Evolutionary conservation across 352 stramenopile genomes (phyloP), one percentile per base, ranked within the genome.

Genomic region (Elongisporangium senticosum): DNA sequence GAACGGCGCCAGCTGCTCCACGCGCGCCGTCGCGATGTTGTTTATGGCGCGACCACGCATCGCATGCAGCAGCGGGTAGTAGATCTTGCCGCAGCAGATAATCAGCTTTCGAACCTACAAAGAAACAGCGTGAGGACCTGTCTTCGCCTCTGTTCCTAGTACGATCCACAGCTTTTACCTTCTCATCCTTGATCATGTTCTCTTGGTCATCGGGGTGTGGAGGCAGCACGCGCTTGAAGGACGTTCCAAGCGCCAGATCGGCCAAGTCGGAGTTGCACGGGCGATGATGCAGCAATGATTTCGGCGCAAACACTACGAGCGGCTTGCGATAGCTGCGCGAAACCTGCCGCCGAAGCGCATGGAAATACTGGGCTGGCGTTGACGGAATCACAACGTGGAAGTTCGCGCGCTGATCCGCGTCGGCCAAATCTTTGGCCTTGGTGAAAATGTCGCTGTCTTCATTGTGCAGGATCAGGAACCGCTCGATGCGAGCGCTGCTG

Each of bases 311-410:
- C 48, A 93, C 62, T 21, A 95, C 70, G 15, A 95, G 59, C 40
- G 87, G 87, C 58, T 96, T 95, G 54, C 82, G 81, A 64, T 87
- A 90, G 47, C 64, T 79, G 37, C 70, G 79, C 22, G 63, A 56
- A n/a, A 89, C 74, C 65, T 95, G 86, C 26, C 96, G 78, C 8
- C 96, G 88, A 54, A 99, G 77, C 17, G 85, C 90, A 65, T 99
- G 96, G 70, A 99, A 99, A 66, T 98, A 99, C 71, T 98, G 97
- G 4, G 96, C 96, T 0, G 96, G 95, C 0, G 88, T 96, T 23
- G 83, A 93, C 24, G 81, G 79, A 53, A 85, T 84, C 28, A 88
- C 64, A 17, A 95, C 82, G 54, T 90, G 79, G 48, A 93, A 72
- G 64, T 96, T 96, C 4, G 71, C 71, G 28, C 71, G 68, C 53